Evolutionary conservation across 1,284 basidiomycete genomes (phyloP), one percentile per base, ranked within the genome.

Genomic region (Rhodotorula mucilaginosa): DNA sequence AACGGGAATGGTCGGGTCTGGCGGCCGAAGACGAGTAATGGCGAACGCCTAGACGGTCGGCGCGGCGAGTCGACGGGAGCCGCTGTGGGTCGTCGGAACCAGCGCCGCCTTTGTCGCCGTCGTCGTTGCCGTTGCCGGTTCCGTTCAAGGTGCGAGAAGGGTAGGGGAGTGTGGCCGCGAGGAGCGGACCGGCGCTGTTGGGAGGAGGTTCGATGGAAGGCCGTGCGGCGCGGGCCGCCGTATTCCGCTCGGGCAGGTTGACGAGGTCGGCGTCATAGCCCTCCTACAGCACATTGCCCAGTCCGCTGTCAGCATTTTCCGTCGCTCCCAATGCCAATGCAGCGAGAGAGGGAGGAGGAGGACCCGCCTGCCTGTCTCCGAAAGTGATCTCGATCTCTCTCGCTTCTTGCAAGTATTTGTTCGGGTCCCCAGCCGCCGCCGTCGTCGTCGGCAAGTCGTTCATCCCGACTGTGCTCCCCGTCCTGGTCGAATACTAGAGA

Each of bases 171-270:
- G 44, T 13, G 3, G 65, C n/a, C 8, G 65, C 65, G 65, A 46
- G 29, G 56, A 19, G 49, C 19, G 49, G 21, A 13, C 49, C 61
- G n/a, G 31, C 15, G 51, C 19, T 8, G 31, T n/a, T n/a, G 51
- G 29, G 34, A 10, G 23, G 10, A 44, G 39, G 39, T 44, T 44
- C 39, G 39, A 44, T 44, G 39, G 39, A 44, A 44, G 39, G 39
- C 39, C 10, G 39, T 2, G 34, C 18, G 16, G 57, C 19, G 31
- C 10, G n/a, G 26, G 60, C 60, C 34, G 67, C 57, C 16, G 67
- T 63, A 26, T 68, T 68, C 31, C 67, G 67, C 44, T 63, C 61
- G 13, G 56, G 57, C 3, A 68, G 48, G 39, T 68, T 63, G n/a
- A 68, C 47, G 26, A 63, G 67, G 19, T 58, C 48, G 21, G 39